These are phyloP conservation scores for Syzygium aqueum DNA, from an alignment of 345 rosid species.

Conservation along the genomic window DNA sequence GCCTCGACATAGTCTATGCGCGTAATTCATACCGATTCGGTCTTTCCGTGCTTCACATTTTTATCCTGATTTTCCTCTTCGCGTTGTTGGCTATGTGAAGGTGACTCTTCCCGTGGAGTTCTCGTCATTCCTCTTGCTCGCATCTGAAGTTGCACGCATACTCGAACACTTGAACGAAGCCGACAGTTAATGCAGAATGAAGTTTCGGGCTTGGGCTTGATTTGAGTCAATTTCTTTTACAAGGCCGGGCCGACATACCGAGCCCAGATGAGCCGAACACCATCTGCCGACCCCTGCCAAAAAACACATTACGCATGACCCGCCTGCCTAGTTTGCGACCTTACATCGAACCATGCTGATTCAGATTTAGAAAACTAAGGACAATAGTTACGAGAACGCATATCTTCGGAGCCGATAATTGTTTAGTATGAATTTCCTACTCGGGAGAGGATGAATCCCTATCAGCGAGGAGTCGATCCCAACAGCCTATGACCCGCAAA, in stretches of 20 bases:
- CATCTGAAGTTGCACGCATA: neutral
- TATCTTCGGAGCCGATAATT: neutral
- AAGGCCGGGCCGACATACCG: neutral
- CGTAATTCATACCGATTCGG: neutral
- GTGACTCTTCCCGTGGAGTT: neutral
- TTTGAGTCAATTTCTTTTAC: neutral
- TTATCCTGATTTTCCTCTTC: neutral
- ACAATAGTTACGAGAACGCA: rapidly evolving
- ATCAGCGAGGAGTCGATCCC: neutral
- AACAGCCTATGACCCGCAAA: no score
- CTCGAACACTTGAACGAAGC: neutral
- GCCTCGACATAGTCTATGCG: neutral
- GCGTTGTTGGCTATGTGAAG: neutral
- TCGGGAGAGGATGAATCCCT: neutral
- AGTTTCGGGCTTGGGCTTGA: neutral
- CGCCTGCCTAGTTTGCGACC: neutral
- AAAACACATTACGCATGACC: neutral
- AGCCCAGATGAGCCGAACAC: neutral
- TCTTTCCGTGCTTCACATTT: neutral
- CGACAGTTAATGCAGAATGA: neutral
- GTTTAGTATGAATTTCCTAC: neutral
- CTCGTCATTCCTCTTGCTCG: neutral
- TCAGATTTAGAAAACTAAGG: neutral
- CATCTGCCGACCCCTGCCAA: neutral
- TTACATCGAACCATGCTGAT: neutral